These are phyloP conservation scores for Xylaria sp. DNA, from an alignment of 2,329 filamentous ascomycete species.

Conservation along the genomic window DNA sequence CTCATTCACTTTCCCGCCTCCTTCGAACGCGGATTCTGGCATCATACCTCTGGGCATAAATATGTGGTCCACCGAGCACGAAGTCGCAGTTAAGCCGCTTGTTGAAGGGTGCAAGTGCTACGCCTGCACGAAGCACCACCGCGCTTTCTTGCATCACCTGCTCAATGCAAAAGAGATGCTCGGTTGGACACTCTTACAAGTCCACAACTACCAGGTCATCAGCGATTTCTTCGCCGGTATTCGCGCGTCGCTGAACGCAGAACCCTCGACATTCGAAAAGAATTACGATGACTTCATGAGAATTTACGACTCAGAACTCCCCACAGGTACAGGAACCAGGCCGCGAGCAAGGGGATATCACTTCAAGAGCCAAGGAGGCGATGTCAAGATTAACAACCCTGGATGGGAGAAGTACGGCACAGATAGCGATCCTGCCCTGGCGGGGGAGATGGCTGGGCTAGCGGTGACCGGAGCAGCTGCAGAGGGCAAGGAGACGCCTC, in stretches of 20 bases:
- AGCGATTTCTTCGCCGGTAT: conserved; percentile 75
- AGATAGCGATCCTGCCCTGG: conserved; percentile 45
- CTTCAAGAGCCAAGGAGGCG: conserved; percentile 71
- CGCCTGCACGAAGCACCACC: conserved; percentile 80
- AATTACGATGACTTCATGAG: conserved; percentile 49
- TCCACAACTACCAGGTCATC: conserved; percentile 84
- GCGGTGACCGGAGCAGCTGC: conserved; percentile 37
- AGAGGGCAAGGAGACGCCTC: conserved; percentile 55
- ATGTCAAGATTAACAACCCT: conserved; percentile 70
- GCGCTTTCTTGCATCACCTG: conserved; percentile 86
- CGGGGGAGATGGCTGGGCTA: conserved; percentile 53
- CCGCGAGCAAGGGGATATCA: conserved; percentile 85
- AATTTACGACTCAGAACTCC: conserved; percentile 73
- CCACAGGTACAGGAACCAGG: conserved; percentile 74
- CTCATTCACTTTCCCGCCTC: conserved; percentile 73
- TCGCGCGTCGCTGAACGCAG: conserved; percentile 64
- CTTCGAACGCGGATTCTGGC: conserved; percentile 31
- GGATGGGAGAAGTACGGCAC: conserved; percentile 65
- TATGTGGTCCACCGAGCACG: conserved; percentile 72
- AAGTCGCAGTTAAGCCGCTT: conserved; percentile 68
- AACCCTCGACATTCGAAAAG: conserved; percentile 67
- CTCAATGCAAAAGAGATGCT: conserved; percentile 94
- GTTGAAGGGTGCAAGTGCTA: conserved; percentile 75
- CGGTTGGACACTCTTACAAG: conserved; percentile 88
- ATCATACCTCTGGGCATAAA: conserved; percentile 70